Conservation (phyloP, 345 rosid genomes). For the Citrus reticulata region DNA sequence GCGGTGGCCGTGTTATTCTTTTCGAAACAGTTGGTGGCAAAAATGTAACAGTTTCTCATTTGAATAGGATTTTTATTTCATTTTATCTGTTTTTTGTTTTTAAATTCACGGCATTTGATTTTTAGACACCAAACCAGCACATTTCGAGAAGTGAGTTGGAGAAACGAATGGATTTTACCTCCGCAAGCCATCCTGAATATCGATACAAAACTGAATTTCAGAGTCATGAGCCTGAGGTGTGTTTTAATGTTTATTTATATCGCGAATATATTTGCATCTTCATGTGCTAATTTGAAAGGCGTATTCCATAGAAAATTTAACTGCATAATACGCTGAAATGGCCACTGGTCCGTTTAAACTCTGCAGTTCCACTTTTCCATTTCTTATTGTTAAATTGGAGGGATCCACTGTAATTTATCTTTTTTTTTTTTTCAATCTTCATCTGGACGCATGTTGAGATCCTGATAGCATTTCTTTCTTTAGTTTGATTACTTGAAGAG, state of each 20-base stretch:
- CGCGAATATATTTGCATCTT: too few relatives aligned
- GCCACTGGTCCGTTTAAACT: too few relatives aligned
- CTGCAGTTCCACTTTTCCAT: background rate
- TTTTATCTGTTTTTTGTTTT: background rate
- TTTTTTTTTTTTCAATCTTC: background rate
- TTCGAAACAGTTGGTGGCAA: constrained; percentile 39
- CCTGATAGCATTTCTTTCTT: constrained; percentile 5
- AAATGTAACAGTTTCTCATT: constrained; percentile 24
- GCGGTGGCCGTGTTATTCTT: constrained; percentile 58
- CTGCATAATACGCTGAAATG: too few relatives aligned
- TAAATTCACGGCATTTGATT: constrained; percentile 17
- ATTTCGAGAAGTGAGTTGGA: constrained; percentile 43
- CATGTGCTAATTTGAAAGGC: too few relatives aligned
- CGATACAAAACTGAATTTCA: constrained; percentile 63
- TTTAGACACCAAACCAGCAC: constrained; percentile 24
- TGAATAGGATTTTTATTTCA: background rate
- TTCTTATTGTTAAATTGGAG: background rate
- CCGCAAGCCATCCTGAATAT: constrained; percentile 37
- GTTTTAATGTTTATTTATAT: background rate
- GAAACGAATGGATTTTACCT: constrained; percentile 30
- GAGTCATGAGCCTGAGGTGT: constrained; percentile 75
- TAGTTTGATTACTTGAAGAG: constrained; percentile 75
- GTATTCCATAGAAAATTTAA: too few relatives aligned
- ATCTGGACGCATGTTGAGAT: background rate
- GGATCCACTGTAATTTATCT: background rate